Evolutionary conservation across 306 rosid genomes (phyloP).

Genomic region (Quercus engelmannii): DNA sequence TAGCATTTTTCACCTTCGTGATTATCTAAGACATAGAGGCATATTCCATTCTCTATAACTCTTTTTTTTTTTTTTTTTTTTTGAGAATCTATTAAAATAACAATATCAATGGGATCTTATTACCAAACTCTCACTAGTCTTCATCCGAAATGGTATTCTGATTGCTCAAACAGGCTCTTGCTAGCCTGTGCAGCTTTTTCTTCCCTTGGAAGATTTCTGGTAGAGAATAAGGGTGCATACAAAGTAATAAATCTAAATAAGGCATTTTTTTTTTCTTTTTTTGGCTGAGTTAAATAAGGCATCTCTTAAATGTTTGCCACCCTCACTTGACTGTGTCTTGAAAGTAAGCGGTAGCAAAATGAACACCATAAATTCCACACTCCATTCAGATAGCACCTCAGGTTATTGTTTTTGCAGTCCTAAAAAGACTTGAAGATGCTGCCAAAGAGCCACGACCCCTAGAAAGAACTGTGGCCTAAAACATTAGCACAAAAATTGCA

Average conservation of each 20-base stretch:
- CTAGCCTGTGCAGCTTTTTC: not conserved
- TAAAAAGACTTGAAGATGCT: constrained; percentile 15
- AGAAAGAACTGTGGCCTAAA: constrained; percentile 3
- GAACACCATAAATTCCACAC: constrained; percentile 9
- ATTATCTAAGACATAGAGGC: not conserved
- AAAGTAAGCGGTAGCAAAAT: constrained; percentile 15
- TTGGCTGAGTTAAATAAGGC: not conserved
- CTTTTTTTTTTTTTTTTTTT: too few species aligned
- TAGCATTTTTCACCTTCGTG: not conserved
- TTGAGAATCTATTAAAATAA: not conserved
- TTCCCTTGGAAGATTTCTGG: not conserved
- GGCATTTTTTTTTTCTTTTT: too few species aligned
- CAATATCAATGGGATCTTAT: not conserved
- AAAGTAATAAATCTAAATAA: not conserved
- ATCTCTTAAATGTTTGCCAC: constrained; percentile 5
- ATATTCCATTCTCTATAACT: too few species aligned
- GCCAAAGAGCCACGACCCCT: not conserved
- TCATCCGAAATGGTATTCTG: not conserved
- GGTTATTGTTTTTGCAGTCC: constrained; percentile 16
- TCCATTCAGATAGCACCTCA: not conserved
- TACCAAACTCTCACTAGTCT: constrained; percentile 9
- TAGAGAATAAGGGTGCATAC: not conserved
- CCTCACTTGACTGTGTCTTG: not conserved
- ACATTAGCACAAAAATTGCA: constrained; percentile 23
- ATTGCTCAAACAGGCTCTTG: not conserved